Conservation (phyloP, 2,329 filamentous ascomycete species). For the Graphium sp. region DNA sequence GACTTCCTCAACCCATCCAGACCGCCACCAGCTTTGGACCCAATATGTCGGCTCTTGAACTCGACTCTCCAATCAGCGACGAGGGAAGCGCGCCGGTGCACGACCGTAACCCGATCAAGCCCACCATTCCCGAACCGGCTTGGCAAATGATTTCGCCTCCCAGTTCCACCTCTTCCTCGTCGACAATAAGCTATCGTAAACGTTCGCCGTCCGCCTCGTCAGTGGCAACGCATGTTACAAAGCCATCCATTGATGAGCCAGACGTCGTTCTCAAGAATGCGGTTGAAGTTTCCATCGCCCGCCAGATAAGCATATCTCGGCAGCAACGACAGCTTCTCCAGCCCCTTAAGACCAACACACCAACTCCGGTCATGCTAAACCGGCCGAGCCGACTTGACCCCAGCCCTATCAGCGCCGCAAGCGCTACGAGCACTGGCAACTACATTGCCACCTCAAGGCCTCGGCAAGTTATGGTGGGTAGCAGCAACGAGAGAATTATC, state of each 20-base stretch:
- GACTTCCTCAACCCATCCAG: slow-evolving; percentile 3
- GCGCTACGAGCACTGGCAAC: slow-evolving; percentile 6
- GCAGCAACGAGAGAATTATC: slow-evolving; percentile 15
- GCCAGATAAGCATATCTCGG: slow-evolving; percentile 48
- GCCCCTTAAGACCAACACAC: too few species aligned
- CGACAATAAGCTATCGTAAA: slow-evolving; percentile 8
- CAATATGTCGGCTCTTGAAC: slow-evolving; percentile 17
- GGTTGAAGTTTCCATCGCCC: slow-evolving; percentile 49
- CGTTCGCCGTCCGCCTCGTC: slow-evolving; percentile 15
- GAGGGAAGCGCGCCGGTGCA: too few species aligned
- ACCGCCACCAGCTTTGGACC: slow-evolving; percentile 13
- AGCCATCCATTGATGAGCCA: slow-evolving; percentile 18
- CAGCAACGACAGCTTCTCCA: slow-evolving; percentile 43
- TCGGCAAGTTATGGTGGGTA: slow-evolving; percentile 10
- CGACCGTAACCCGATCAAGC: slow-evolving; percentile 12
- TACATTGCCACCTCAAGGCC: slow-evolving; percentile 4
- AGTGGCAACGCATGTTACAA: slow-evolving; percentile 15
- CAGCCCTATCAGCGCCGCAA: too few species aligned
- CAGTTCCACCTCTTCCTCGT: slow-evolving; percentile 15
- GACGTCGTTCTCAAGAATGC: slow-evolving; percentile 31
- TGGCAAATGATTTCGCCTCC: slow-evolving; percentile 30
- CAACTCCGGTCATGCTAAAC: too few species aligned
- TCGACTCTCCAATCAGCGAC: slow-evolving; percentile 22
- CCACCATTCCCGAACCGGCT: slow-evolving; percentile 22
- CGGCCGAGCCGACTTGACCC: too few species aligned